phyloP scores from a whole-genome alignment of 331 rosid genomes.

The Prunus yedoensis region DNA sequence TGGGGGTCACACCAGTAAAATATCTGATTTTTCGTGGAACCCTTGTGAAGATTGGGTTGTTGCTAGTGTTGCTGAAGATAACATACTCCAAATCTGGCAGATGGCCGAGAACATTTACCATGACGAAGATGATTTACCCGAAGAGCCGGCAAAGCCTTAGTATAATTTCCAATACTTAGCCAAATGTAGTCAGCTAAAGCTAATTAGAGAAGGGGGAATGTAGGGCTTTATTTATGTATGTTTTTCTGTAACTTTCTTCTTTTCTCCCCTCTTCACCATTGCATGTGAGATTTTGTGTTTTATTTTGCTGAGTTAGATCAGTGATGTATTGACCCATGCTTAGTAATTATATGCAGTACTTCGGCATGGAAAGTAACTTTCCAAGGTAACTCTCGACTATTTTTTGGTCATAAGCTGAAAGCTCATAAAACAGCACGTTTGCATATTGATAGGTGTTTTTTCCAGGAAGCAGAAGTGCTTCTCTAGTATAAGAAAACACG shows the following conservation, averaged over 20 bases:
- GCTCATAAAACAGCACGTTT: not conserved
- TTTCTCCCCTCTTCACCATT: not conserved
- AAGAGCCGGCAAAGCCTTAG: conserved; percentile 69
- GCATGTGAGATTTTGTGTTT: conserved; percentile 16
- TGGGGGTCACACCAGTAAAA: conserved; percentile 98
- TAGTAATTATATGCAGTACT: conserved; percentile 9
- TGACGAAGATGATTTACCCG: conserved; percentile 93
- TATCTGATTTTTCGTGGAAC: conserved; percentile 97
- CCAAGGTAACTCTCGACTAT: not conserved
- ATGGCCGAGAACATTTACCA: conserved; percentile 99
- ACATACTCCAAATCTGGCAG: conserved; percentile 98
- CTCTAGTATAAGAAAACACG: too few relatives aligned
- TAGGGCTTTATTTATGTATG: conserved; percentile 6
- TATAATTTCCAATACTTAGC: conserved; percentile 29
- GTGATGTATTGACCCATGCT: conserved; percentile 15
- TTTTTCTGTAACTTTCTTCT: not conserved
- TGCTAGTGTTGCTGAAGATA: conserved; percentile 96
- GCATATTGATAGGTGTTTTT: not conserved
- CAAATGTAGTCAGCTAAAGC: not conserved
- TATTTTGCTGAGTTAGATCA: not conserved
- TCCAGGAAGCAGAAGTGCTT: not conserved
- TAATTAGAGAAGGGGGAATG: conserved; percentile 4
- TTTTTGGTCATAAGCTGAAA: not conserved
- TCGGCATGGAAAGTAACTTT: not conserved
- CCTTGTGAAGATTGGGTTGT: conserved; percentile 98